A percentile compares a stretch with the other conserved stretches of the same genome.
Conservation (phyloP, 169 alveolate genomes). For the Blepharisma undulans region DNA sequence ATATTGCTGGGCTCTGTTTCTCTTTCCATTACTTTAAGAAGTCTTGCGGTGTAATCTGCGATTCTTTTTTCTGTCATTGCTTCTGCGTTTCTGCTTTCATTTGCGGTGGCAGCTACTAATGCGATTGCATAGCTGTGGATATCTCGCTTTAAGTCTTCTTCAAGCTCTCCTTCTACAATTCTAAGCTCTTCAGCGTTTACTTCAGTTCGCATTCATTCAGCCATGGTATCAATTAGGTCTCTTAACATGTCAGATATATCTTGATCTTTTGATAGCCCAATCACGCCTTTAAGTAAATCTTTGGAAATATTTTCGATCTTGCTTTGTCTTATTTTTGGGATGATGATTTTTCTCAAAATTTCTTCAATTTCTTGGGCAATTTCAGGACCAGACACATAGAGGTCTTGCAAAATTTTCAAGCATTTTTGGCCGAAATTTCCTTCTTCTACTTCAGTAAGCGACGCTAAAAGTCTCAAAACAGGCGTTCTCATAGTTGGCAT, state of each 20-base stretch:
- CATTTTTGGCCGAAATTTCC: constrained; percentile 33
- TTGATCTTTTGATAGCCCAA: neutral
- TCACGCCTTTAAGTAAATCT: constrained; percentile 4
- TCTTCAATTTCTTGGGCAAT: constrained; percentile 25
- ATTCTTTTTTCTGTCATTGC: constrained; percentile 3
- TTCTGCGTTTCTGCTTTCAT: neutral
- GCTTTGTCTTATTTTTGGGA: constrained; percentile 12
- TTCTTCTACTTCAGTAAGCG: constrained; percentile 26
- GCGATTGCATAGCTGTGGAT: neutral
- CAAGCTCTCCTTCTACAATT: neutral
- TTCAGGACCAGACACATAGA: constrained; percentile 32
- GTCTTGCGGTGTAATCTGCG: constrained; percentile 28
- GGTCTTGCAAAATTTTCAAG: neutral
- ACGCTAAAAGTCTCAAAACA: constrained; percentile 24
- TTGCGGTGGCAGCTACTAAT: constrained; percentile 2
- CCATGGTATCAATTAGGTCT: constrained; percentile 32
- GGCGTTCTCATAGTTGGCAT: constrained; percentile 33
- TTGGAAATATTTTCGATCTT: neutral
- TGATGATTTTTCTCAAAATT: constrained; percentile 25
- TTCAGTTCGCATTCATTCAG: neutral
- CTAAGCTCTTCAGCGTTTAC: constrained; percentile 15
- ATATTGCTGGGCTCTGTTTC: constrained; percentile 38
- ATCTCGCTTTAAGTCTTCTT: constrained; percentile 4
- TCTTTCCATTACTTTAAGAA: constrained; percentile 34
- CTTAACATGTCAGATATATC: constrained; percentile 23